Conservation (phyloP, 2,329 filamentous ascomycete species). For the Ambrosiella xylebori region DNA sequence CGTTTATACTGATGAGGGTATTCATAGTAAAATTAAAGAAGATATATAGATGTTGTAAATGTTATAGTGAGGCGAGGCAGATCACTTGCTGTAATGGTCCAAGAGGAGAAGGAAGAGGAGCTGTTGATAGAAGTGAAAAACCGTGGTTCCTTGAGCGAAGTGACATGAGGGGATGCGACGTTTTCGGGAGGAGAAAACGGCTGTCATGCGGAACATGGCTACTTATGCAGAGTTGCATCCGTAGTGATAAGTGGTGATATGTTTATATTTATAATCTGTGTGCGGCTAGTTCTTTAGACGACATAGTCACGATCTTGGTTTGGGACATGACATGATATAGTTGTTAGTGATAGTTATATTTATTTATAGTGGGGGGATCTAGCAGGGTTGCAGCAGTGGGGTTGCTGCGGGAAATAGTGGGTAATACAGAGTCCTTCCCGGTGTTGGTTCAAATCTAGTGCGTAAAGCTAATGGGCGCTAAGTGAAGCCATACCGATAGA, state of each 20-base stretch:
- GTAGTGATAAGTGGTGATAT: too few relatives aligned
- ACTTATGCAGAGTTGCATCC: too few relatives aligned
- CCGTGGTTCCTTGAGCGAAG: background rate
- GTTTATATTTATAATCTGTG: too few relatives aligned
- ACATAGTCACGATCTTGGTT: background rate
- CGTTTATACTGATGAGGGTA: too few relatives aligned
- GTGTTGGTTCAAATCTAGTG: background rate
- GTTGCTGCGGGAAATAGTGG: background rate
- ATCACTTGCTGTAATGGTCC: too few relatives aligned
- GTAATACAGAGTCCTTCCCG: background rate
- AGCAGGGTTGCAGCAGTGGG: too few relatives aligned
- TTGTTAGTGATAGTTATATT: background rate
- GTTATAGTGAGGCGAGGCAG: too few relatives aligned
- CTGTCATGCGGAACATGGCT: background rate
- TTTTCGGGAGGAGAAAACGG: background rate
- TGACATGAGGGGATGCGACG: background rate
- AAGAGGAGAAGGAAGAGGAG: too few relatives aligned
- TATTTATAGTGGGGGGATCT: background rate
- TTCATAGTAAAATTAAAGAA: too few relatives aligned
- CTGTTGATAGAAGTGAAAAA: background rate
- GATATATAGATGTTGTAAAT: too few relatives aligned
- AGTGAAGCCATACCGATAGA: background rate
- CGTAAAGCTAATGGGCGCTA: background rate
- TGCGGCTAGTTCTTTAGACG: too few relatives aligned
- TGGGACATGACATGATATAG: background rate